Base-by-base conservation (phyloP, 2,329 filamentous ascomycete species). In the Calonectria henricotiae region DNA sequence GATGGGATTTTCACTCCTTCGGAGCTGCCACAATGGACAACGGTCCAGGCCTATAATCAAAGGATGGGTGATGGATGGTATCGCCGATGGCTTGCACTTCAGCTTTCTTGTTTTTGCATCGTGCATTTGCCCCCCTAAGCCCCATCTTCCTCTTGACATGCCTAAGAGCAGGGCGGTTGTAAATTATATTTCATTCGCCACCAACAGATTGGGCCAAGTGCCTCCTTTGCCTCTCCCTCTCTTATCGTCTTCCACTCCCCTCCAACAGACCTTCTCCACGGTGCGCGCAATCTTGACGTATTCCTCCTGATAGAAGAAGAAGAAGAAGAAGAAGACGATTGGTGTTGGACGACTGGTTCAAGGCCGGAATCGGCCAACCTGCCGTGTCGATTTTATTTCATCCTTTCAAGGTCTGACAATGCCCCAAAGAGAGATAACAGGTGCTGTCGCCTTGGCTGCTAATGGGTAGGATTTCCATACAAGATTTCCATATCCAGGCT, bases 51-150 rank as follows among this genome's bases (percentile, higher is more conserved):
- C 39, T 37, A 27, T 32, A 25, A 37, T 23, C 39, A 13, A 30
- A 37, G 37, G 55, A 43, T 15, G 20, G 55, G 37, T 30, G 55
- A 20, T 25, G 44, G 39, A 44, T 61, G 55, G 25, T 37, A 61
- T 27, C 20, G 51, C 51, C 8, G 30, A 55, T 55, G 30, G 51
- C 51, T 55, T 37, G 32, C 32, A 11, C 32, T 32, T 15, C 32
- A 58, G 35, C 12, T 58, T 58, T 15, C 51, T 58, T 15, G 51
- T 39, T 46, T 46, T 46, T 39, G 32, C 51, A 39, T 58, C 51
- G 35, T 37, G 32, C 51, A 39, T 23, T 58, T 17, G n/a, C 11
- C 32, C 11, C 43, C 23, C 25, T 37, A 17, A 61, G 27, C 55
- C 37, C 39, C 55, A 5, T 61, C 51, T 20, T 39, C 51, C 32